A percentile compares a stretch with the other conserved stretches of the same genome.
Evolutionary conservation across 306 rosid genomes (phyloP).

Genomic region (Prunus mongolica): DNA sequence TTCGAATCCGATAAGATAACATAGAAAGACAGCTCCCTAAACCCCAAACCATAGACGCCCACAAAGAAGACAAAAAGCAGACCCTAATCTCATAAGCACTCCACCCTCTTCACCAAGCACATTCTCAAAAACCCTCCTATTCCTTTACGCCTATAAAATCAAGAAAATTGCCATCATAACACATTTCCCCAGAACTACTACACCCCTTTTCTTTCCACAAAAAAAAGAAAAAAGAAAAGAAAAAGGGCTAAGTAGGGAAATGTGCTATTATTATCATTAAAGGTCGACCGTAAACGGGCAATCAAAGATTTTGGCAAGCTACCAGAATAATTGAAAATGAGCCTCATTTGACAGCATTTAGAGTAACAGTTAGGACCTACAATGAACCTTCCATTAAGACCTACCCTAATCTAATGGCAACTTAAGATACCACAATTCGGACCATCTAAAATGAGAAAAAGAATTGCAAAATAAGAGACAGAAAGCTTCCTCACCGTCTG

Average conservation of each 20-base stretch:
- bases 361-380: neutral
- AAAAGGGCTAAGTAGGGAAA: neutral
- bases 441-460: neutral
- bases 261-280: slow-evolving; percentile 1
- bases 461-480: neutral
- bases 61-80: neutral
- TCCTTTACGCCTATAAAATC: neutral
- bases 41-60: neutral
- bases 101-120: neutral
- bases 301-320: neutral
- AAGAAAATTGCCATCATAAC: neutral
- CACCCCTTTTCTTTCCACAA: neutral
- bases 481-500: slow-evolving; percentile 44
- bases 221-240: neutral
- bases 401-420: neutral
- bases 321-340: neutral
- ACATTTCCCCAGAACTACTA: neutral
- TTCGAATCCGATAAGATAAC: neutral
- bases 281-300: neutral
- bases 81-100: neutral
- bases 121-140: neutral
- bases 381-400: neutral
- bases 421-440: neutral
- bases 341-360: neutral
- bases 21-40: neutral